Base-by-base conservation (phyloP, 352 stramenopile genomes). In the Thalassiosira allenii region DNA sequence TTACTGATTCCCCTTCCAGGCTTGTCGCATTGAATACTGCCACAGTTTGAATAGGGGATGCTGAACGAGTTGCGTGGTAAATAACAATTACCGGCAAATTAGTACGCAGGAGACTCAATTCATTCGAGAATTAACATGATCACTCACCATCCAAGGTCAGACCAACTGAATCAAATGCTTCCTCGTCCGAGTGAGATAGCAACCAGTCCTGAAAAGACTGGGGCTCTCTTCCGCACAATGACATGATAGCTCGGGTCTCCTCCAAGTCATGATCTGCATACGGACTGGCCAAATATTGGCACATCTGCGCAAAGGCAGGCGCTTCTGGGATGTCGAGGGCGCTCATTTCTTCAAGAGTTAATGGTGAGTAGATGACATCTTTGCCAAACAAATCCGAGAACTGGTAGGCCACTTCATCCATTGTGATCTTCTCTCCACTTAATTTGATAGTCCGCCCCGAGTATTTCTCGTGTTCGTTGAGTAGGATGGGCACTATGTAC, bases 331-430 rank as follows among this genome's bases (percentile, higher is more conserved):
- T 79, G 20, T 76, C 57, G 20, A 91, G 44, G 23, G 34, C n/a
- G 3, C 59, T 67, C 47, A 91, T 75, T 79, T 91, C 84, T 30
- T 76, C 56, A 1, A 76, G 61, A 9, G 81, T 75, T 17, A 91
- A 59, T 27, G 84, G 84, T 59, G 87, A 85, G 75, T 89, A 91
- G 73, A 91, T 81, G 23, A 91, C 74, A 79, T 89, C 77, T 66
- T 91, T 91, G 23, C 84, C 84, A 75, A 83, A 91, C 17, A 91
- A 53, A 78, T 91, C 84, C 12, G 66, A 58, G 69, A 91, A 89
- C 17, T 65, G 54, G 11, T 37, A 47, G 0, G 84, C 84, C 23
- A 89, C 70, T 66, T 87, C 76, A 49, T 88, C 72, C 77, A 91
- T 87, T 0, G 73, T 82, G 23, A 91, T 83, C 40, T 72, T 65